phyloP scores from a whole-genome alignment of 768 basidiomycete species.

The Mycena galopus region DNA sequence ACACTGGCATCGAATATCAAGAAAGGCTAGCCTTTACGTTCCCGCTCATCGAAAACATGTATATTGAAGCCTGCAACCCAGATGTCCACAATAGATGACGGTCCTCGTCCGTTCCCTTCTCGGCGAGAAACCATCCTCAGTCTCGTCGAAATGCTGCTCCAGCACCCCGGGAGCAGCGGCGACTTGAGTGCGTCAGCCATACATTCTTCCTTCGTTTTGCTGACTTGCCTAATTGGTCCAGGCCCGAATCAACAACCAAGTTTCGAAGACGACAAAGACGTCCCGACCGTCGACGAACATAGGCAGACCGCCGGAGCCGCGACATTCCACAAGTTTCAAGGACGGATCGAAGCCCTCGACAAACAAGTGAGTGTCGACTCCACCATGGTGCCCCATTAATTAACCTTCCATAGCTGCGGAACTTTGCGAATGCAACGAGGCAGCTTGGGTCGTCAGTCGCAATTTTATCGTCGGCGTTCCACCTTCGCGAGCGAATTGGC shows the following conservation, averaged over 20 bases:
- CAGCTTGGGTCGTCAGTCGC: slow-evolving; percentile 84
- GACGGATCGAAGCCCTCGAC: slow-evolving; percentile 25
- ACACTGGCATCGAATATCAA: slow-evolving; percentile 1
- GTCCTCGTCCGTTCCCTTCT: slow-evolving; percentile 6
- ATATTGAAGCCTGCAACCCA: neutral
- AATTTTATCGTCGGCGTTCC: slow-evolving; percentile 79
- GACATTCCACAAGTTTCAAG: slow-evolving; percentile 72
- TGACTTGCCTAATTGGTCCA: slow-evolving; percentile 28
- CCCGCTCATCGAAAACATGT: neutral
- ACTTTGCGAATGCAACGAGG: slow-evolving; percentile 82
- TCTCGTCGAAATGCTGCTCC: slow-evolving; percentile 64
- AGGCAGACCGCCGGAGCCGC: slow-evolving; percentile 77
- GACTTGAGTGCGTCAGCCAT: slow-evolving; percentile 47
- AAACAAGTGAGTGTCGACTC: slow-evolving; percentile 13
- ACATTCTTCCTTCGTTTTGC: neutral
- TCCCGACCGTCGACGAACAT: slow-evolving; percentile 73
- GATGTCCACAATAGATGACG: slow-evolving; percentile 26
- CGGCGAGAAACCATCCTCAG: slow-evolving; percentile 63
- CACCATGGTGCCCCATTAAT: neutral
- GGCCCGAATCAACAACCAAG: slow-evolving; percentile 57
- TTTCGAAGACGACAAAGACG: slow-evolving; percentile 75
- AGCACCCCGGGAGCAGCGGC: slow-evolving; percentile 48
- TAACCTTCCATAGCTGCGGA: slow-evolving; percentile 65
- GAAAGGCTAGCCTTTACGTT: neutral
- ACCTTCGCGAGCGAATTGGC: slow-evolving; percentile 76